phyloP scores from a whole-genome alignment of 2,329 filamentous ascomycete species.

The Colletotrichum coccodes region DNA sequence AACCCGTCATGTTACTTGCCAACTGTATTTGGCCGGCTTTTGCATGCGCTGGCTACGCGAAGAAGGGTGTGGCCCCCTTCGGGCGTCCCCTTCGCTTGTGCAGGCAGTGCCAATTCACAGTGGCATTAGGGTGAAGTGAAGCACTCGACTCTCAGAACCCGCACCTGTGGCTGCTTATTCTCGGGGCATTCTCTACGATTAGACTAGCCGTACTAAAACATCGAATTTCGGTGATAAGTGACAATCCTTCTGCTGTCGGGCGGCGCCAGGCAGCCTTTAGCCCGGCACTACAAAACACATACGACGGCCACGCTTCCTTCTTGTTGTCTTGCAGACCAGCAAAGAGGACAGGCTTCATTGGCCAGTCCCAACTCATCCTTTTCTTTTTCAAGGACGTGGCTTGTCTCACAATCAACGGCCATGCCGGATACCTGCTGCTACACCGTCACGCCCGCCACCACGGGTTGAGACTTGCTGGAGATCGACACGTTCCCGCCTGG shows the following conservation, averaged over 20 bases:
- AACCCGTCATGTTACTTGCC: constrained; percentile 21
- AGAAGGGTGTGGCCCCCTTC: not conserved
- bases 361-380: not conserved
- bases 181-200: constrained; percentile 12
- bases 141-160: not conserved
- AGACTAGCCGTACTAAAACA: constrained; percentile 18
- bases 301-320: constrained; percentile 18
- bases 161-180: not conserved
- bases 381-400: not conserved
- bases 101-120: not conserved
- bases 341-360: not conserved
- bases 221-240: constrained; percentile 19
- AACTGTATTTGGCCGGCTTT: constrained; percentile 24
- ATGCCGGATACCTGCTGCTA: not conserved
- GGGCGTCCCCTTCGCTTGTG: not conserved
- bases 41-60: not conserved
- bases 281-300: not conserved
- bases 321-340: constrained; percentile 15
- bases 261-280: constrained; percentile 6
- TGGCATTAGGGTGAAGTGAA: not conserved
- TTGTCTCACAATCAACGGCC: constrained; percentile 12
- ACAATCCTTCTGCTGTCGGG: not conserved
- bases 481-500: constrained; percentile 5
- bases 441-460: not conserved
- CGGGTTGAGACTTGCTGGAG: not conserved